These are phyloP conservation scores for Pseudogymnoascus sp. DNA, from an alignment of 2,329 filamentous ascomycete species.

Conservation along the genomic window DNA sequence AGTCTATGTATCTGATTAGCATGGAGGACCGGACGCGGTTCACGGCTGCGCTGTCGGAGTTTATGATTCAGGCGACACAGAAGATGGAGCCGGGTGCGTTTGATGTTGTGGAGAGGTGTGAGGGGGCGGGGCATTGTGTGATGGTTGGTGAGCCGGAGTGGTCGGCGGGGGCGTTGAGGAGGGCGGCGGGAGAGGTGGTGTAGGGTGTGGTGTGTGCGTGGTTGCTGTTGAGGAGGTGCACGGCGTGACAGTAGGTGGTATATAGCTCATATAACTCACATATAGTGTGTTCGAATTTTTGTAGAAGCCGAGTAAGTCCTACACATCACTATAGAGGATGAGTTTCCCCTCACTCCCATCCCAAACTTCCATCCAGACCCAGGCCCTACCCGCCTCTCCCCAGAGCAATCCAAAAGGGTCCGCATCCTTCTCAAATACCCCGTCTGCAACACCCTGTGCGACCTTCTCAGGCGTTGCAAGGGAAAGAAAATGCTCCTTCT, in stretches of 20 bases:
- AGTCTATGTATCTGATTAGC: slow-evolving; percentile 8
- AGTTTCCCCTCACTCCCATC: slow-evolving; percentile 10
- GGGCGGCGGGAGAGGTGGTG: slow-evolving; percentile 1
- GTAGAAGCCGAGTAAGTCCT: not conserved
- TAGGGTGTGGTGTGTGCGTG: not conserved
- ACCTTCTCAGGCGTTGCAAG: slow-evolving; percentile 52
- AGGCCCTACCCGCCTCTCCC: slow-evolving; percentile 43
- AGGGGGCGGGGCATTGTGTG: slow-evolving; percentile 21
- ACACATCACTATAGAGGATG: not conserved
- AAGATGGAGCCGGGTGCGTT: slow-evolving; percentile 21
- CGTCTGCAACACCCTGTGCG: slow-evolving; percentile 46
- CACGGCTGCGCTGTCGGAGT: slow-evolving; percentile 13
- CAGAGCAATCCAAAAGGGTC: slow-evolving; percentile 45
- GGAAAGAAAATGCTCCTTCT: slow-evolving; percentile 50
- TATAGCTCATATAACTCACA: not conserved
- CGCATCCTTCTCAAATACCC: slow-evolving; percentile 45
- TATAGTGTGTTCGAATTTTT: not conserved
- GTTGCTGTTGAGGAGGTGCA: not conserved
- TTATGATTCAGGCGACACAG: slow-evolving; percentile 22
- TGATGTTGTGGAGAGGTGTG: slow-evolving; percentile 22
- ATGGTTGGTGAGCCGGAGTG: slow-evolving; percentile 20
- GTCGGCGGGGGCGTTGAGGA: slow-evolving; percentile 15
- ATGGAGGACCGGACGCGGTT: not conserved
- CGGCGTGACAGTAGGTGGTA: not conserved
- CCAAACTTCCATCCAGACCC: slow-evolving; percentile 39